Conservation (phyloP, 768 basidiomycete species). For the Tylopilus felleus region DNA sequence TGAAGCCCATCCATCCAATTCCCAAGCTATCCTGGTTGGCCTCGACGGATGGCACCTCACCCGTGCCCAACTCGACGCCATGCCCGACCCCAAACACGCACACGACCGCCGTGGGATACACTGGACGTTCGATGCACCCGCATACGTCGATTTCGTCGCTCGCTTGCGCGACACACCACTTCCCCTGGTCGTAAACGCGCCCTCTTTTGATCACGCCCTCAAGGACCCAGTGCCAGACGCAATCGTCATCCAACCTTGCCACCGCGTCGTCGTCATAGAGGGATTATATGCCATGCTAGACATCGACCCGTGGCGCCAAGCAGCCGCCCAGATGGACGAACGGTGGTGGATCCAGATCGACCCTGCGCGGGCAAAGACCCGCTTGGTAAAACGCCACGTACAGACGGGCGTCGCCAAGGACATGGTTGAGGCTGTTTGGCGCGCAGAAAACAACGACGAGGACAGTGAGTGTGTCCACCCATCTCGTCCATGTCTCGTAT, state of each 20-base stretch:
- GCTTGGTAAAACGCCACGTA: constrained; percentile 75
- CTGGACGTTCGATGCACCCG: constrained; percentile 85
- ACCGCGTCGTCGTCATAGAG: constrained; percentile 84
- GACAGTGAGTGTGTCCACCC: constrained; percentile 51
- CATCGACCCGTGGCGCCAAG: constrained; percentile 69
- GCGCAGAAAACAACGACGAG: constrained; percentile 74
- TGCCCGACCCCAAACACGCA: constrained; percentile 75
- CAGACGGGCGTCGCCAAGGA: constrained; percentile 69
- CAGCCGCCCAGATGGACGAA: constrained; percentile 66
- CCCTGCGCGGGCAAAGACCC: constrained; percentile 47
- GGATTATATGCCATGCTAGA: constrained; percentile 83
- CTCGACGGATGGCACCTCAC: constrained; percentile 93
- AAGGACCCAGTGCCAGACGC: constrained; percentile 78
- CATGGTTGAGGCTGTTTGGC: constrained; percentile 59
- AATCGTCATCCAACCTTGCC: constrained; percentile 52
- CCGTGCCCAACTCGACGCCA: constrained; percentile 68
- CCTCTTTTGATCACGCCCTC: constrained; percentile 81
- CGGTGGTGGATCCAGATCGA: constrained; percentile 71
- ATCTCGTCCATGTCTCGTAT: neutral
- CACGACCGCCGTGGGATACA: constrained; percentile 79
- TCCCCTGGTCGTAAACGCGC: constrained; percentile 50
- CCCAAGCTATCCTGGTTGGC: constrained; percentile 61
- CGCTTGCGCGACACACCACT: constrained; percentile 39
- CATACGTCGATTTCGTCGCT: constrained; percentile 66
- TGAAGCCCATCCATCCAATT: neutral